Evolutionary conservation across 257 asterid species (phyloP).

Genomic region (Nicotiana attenuata): DNA sequence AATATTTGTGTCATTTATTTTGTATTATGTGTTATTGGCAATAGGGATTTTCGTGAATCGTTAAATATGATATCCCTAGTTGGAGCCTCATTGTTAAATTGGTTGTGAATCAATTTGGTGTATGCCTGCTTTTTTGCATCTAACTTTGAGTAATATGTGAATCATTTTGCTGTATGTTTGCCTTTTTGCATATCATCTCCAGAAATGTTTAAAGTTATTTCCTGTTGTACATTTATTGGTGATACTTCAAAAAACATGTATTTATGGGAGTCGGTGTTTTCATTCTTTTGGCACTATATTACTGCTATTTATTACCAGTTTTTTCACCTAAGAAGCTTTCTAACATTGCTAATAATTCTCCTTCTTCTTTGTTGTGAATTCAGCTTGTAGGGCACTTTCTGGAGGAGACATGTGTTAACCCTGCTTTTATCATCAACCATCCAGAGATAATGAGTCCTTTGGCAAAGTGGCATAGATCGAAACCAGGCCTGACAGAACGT

Average conservation of each 20-base stretch:
- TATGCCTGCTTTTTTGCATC: background rate
- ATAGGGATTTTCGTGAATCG: background rate
- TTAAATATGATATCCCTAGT: background rate
- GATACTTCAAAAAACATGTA: background rate
- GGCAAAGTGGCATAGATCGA: conserved; percentile 95
- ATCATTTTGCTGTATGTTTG: background rate
- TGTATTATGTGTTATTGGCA: background rate
- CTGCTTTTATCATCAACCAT: conserved; percentile 80
- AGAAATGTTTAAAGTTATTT: background rate
- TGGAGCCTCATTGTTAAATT: background rate
- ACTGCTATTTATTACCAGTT: background rate
- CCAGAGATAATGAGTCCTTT: conserved; percentile 94
- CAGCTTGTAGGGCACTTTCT: conserved; percentile 94
- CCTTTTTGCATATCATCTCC: background rate
- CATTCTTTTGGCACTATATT: background rate
- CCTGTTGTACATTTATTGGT: background rate
- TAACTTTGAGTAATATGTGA: background rate
- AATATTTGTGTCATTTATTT: background rate
- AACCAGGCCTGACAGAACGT: conserved; percentile 75
- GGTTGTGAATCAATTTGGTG: background rate
- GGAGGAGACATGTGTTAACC: conserved; percentile 74
- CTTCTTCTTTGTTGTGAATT: background rate
- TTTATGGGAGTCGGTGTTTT: background rate
- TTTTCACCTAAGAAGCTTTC: background rate
- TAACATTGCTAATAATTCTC: background rate